Evolutionary conservation across 2,329 filamentous ascomycete species (phyloP).

Genomic region (Beauveria sp.): DNA sequence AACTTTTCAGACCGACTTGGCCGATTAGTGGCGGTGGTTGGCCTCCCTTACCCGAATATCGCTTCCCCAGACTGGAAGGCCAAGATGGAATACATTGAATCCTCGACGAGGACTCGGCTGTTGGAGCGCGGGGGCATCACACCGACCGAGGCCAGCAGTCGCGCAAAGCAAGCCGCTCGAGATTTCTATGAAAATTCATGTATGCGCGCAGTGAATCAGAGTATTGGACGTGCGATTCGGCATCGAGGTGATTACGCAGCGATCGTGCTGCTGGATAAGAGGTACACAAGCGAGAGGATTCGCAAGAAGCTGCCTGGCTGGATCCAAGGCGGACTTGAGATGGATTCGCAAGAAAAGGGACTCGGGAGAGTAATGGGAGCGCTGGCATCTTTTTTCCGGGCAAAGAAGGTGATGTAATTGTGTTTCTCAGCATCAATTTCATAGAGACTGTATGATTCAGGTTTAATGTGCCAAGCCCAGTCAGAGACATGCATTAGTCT

Average conservation of each 20-base stretch:
- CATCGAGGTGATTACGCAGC: conserved; percentile 84
- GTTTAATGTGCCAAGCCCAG: too few relatives aligned
- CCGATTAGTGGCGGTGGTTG: conserved; percentile 83
- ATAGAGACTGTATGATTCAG: not conserved
- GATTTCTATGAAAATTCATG: conserved; percentile 92
- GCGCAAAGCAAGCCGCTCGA: conserved; percentile 51
- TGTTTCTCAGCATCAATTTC: not conserved
- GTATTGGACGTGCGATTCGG: conserved; percentile 84
- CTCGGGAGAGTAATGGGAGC: conserved; percentile 53
- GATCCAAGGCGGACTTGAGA: conserved; percentile 66
- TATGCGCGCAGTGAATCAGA: conserved; percentile 96
- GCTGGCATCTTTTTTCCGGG: conserved; percentile 50
- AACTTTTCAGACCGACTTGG: conserved; percentile 93
- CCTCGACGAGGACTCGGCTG: conserved; percentile 38
- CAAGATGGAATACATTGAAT: conserved; percentile 78
- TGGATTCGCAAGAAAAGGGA: conserved; percentile 39
- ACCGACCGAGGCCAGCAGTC: conserved; percentile 20
- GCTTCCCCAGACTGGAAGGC: conserved; percentile 88
- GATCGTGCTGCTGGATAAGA: conserved; percentile 74
- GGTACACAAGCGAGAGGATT: conserved; percentile 70
- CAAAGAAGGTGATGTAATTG: conserved; percentile 28
- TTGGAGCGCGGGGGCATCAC: conserved; percentile 12
- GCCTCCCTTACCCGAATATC: conserved; percentile 86
- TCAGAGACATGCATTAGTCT: too few relatives aligned
- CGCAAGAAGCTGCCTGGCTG: conserved; percentile 76